These are phyloP conservation scores for Endocladia muricata DNA, from an alignment of 31 red algal genomes.

Conservation along the genomic window DNA sequence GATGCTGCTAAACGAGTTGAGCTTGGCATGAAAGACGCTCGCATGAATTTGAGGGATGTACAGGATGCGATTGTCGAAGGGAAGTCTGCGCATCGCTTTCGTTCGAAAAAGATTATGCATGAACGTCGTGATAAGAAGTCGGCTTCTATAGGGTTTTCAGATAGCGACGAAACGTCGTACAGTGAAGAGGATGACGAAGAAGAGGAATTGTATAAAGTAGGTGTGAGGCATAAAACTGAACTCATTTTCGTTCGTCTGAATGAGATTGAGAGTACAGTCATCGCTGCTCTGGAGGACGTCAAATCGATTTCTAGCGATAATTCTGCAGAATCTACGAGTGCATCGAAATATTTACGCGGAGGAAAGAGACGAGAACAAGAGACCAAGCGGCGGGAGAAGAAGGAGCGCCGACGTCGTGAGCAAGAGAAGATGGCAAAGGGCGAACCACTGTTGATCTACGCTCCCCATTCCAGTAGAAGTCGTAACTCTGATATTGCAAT, in stretches of 20 bases:
- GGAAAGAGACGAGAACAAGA: conserved; percentile 51
- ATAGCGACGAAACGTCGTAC: conserved; percentile 26
- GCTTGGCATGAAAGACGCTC: conserved; percentile 25
- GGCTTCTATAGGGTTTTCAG: conserved; percentile 9
- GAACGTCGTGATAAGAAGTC: not conserved
- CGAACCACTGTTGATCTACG: too few species aligned
- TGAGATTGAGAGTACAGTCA: not conserved
- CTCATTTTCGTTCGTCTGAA: not conserved
- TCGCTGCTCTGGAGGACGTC: not conserved
- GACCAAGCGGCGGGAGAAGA: conserved; percentile 39
- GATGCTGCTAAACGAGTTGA: conserved; percentile 10
- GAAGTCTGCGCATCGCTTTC: conserved; percentile 19
- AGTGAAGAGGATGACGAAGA: conserved; percentile 16
- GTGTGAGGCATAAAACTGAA: not conserved
- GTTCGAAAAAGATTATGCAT: not conserved
- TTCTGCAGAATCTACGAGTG: not conserved
- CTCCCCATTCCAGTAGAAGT: not conserved
- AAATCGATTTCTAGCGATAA: not conserved
- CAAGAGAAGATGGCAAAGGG: conserved; percentile 41
- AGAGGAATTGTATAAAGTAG: conserved; percentile 7
- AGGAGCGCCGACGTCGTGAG: conserved; percentile 38
- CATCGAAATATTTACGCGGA: conserved; percentile 17
- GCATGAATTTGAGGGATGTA: not conserved
- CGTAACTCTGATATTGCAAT: conserved; percentile 52
- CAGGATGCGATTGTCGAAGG: conserved; percentile 13